Percentiles rank a stretch among this genome's conserved stretches.
phyloP scores from a whole-genome alignment of 805 yeast species.

The Yamadazyma laniorum region DNA sequence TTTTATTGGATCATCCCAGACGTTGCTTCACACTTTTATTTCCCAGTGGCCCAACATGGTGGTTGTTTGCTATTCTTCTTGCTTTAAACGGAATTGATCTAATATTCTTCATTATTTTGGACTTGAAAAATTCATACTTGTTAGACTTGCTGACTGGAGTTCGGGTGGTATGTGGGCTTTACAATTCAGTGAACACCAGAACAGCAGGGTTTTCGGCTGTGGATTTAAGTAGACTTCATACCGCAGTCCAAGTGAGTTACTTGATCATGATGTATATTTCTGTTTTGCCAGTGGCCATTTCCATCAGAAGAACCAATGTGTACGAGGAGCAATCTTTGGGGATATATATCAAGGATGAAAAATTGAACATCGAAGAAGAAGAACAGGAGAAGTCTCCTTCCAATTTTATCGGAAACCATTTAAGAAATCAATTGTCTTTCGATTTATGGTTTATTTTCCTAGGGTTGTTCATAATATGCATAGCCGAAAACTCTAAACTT shows the following conservation, averaged over 20 bases:
- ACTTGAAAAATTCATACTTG: conserved; percentile 54
- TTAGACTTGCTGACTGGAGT: conserved; percentile 60
- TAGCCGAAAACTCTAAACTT: conserved; percentile 74
- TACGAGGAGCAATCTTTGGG: conserved; percentile 97
- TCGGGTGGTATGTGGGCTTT: conserved; percentile 77
- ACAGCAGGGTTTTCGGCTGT: conserved; percentile 89
- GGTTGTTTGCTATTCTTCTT: conserved; percentile 77
- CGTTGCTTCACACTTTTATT: conserved; percentile 92
- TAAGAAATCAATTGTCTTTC: conserved; percentile 87
- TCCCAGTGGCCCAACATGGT: conserved; percentile 94
- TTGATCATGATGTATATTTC: conserved; percentile 98
- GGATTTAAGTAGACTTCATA: conserved; percentile 67
- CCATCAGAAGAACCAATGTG: conserved; percentile 94
- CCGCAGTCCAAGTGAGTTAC: conserved; percentile 91
- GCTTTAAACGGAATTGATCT: conserved; percentile 74
- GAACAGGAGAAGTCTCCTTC: conserved; percentile 44
- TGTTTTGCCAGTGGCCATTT: conserved; percentile 92
- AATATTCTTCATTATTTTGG: conserved; percentile 76
- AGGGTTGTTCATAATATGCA: conserved; percentile 82
- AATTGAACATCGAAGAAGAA: conserved; percentile 20
- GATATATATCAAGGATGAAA: conserved; percentile 53
- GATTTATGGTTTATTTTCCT: conserved; percentile 92
- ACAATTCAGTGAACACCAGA: conserved; percentile 88
- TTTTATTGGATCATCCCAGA: conserved; percentile 91
- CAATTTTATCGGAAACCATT: conserved; percentile 79